Conservation (phyloP, 2,329 filamentous ascomycete genomes). For the Bipolaris sorokiniana region DNA sequence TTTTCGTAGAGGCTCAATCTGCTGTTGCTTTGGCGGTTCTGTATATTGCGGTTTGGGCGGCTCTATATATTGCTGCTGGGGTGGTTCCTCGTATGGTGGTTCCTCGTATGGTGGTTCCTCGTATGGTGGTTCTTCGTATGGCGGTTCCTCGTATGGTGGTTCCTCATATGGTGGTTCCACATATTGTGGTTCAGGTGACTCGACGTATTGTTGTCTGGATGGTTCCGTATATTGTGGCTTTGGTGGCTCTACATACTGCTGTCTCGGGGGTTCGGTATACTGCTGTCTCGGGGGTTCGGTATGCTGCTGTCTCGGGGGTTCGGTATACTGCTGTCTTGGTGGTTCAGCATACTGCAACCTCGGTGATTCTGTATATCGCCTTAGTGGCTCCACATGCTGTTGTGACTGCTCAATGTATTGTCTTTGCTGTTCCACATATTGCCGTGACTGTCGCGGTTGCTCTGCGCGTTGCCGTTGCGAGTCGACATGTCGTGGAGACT, state of each 20-base stretch:
- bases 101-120: background rate
- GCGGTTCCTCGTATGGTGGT: background rate
- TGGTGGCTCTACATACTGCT: background rate
- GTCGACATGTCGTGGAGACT: slow-evolving; percentile 1
- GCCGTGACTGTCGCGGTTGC: background rate
- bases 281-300: no score
- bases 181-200: background rate
- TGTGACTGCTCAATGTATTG: slow-evolving; percentile 10
- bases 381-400: slow-evolving; percentile 8
- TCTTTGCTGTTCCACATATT: slow-evolving; percentile 10
- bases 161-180: background rate
- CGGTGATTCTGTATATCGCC: slow-evolving; percentile 8
- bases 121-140: background rate
- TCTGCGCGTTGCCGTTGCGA: slow-evolving; percentile 7
- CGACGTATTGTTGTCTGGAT: background rate
- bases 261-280: background rate
- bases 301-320: background rate
- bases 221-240: background rate
- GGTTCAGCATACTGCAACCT: slow-evolving; percentile 9
- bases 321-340: slow-evolving; percentile 4
- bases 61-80: background rate
- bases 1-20: slow-evolving; percentile 8
- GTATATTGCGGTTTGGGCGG: background rate
- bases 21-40: slow-evolving; percentile 12
- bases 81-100: background rate